phyloP scores from a whole-genome alignment of 768 basidiomycete species.

The Filobasidium wieringae region DNA sequence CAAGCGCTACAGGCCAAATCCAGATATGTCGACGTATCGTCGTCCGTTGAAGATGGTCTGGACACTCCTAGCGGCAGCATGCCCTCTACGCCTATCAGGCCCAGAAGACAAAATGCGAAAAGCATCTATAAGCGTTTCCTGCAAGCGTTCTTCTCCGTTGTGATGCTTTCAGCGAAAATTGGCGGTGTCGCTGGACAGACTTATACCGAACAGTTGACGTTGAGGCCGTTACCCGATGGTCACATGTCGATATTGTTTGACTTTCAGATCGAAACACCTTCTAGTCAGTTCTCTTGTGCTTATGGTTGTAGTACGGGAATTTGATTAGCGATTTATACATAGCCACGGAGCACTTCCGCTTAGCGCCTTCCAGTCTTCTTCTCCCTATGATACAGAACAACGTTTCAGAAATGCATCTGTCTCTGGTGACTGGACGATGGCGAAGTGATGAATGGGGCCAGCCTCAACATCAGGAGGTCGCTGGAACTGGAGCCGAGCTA shows the following conservation, averaged over 20 bases:
- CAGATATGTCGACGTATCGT: neutral
- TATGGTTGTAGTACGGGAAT: neutral
- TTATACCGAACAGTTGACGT: conserved; percentile 44
- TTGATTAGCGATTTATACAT: neutral
- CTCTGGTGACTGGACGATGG: conserved; percentile 87
- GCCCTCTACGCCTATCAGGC: neutral
- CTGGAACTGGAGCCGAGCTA: conserved; percentile 76
- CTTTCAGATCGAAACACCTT: conserved; percentile 50
- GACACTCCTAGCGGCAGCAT: neutral
- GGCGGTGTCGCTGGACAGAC: neutral
- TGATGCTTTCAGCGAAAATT: neutral
- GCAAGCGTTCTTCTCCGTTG: neutral
- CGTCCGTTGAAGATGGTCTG: neutral
- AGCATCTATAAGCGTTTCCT: neutral
- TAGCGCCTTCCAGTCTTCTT: conserved; percentile 76
- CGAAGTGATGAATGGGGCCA: conserved; percentile 72
- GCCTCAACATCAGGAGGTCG: conserved; percentile 55
- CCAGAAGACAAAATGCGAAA: neutral
- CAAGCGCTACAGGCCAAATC: conserved; percentile 30
- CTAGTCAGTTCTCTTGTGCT: conserved; percentile 13
- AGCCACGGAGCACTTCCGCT: conserved; percentile 51
- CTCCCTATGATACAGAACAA: conserved; percentile 76
- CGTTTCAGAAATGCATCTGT: conserved; percentile 76
- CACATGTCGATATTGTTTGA: conserved; percentile 68
- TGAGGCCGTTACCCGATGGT: conserved; percentile 64